Evolutionary conservation across 768 basidiomycete species (phyloP), one percentile per base, ranked within the genome.

Genomic region (Polyporus arcularius): DNA sequence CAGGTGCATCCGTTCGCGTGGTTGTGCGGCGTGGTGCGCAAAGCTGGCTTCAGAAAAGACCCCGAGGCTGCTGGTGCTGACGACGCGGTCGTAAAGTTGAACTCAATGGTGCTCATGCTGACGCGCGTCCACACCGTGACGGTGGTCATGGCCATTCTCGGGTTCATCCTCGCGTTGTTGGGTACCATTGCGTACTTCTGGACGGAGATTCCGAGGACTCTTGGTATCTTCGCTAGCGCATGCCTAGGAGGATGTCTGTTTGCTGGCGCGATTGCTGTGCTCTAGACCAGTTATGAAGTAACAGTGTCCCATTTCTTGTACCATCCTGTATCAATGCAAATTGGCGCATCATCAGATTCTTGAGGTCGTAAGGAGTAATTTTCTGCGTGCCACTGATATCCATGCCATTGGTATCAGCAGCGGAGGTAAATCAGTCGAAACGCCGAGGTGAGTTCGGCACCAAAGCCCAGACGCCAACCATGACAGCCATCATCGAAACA

Each of bases 101-200:
- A 47, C 30, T 58, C 62, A 7, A 66, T 66, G 47, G 57, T 69
- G 39, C 50, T 55, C 46, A 61, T 65, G 35, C 65, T 71, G n/a
- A 57, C 66, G 46, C 51, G 65, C 14, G 67, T 62, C 49, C 69
- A 70, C 45, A 64, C 61, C 26, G 60, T 68, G 18, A 61, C 65
- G 3, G 68, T 60, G 28, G 46, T 52, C 40, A 60, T 69, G 63
- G 53, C 68, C 1, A 55, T 62, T 18, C 28, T 66, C 21, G 71
- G 68, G 0, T 66, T 68, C 51, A 16, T 67, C 32, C 60, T 68
- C 38, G 65, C 60, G 21, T 51, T 68, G 11, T 9, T 67, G 45
- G 68, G 68, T 14, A 64, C 64, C 14, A 31, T 67, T 18, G 58
- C 63, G 40, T 70, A 67, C 57, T 65, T 67, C 38, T 72, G 69